Base-by-base conservation (phyloP, 495 filamentous ascomycete species). In the Talaromyces liani region DNA sequence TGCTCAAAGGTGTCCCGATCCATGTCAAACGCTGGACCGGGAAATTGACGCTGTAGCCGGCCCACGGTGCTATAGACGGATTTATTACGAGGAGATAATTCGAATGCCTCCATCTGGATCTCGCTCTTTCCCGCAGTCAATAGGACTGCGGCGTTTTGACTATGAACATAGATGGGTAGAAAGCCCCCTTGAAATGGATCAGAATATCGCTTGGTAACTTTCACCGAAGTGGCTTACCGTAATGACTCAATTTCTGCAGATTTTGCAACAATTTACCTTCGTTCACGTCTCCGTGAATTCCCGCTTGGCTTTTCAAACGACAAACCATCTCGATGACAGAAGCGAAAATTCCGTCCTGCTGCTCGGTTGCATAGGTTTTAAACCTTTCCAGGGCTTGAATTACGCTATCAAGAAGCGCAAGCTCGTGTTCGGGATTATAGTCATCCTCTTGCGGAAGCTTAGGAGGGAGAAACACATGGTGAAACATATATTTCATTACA, bases 401-500 rank as follows among this genome's bases (percentile, higher is more conserved):
- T 5, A 68, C 58, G 24, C 18, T 12, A 25, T 71, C 39, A 47
- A 72, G 36, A 14, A 75, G 68, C 1, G 64, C 8, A 2, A 55
- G 20, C 10, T 73, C 71, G 34, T 64, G 27, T 2, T 33, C 5
- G 10, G 54, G 14, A 8, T 66, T 31, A 60, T 71, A 67, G 49
- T 86, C 80, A 27, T 77, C 72, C 0, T 63, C 1, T 39, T 88
- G 78, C 0, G 87, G 86, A 0, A 88, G 66, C 29, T 81, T 74
- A 0, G 84, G 84, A 0, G 85, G 87, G 0, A 89, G 74, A 60
- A 87, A 83, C 20, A 89, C 72, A 68, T 89, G 85, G 58, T 87
- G 71, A 34, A 74, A 69, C 0, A 74, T 39, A 61, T 72, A 72
- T 56, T 24, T 27, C 7, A 56, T 56, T 24, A 16, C 53, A 4